A percentile compares a stretch with the other conserved stretches of the same genome.
phyloP scores from a whole-genome alignment of 441 rosid species.

The Euphorbia neoarborescens region DNA sequence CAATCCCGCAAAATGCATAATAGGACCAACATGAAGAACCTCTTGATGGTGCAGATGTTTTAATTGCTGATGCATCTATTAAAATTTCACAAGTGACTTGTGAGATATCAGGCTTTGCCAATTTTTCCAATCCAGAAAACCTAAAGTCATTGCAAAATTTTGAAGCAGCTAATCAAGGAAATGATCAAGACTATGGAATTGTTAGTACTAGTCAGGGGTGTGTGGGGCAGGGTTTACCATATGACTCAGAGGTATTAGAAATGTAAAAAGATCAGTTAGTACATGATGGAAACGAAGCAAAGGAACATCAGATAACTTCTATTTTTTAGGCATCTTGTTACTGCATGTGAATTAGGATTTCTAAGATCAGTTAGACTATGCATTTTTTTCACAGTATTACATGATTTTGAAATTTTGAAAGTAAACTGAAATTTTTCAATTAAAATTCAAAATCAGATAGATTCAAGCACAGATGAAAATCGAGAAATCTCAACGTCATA shows the following conservation, averaged over 20 bases:
- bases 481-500: too few species aligned
- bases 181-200: conserved; percentile 19
- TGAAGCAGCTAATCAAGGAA: too few species aligned
- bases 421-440: too few species aligned
- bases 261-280: conserved; percentile 16
- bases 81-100: conserved; percentile 30
- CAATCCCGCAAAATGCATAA: conserved; percentile 25
- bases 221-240: conserved; percentile 7
- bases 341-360: not conserved
- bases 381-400: too few species aligned
- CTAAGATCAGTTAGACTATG: too few species aligned
- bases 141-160: conserved; percentile 12
- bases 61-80: conserved; percentile 23
- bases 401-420: too few species aligned
- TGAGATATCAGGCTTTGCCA: conserved; percentile 20
- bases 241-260: conserved; percentile 20
- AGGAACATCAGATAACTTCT: conserved; percentile 24
- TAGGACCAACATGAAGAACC: conserved; percentile 31
- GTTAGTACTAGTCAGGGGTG: conserved; percentile 10
- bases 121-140: conserved; percentile 23
- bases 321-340: not conserved
- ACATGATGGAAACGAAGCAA: conserved; percentile 13
- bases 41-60: conserved; percentile 13
- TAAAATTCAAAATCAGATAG: too few species aligned
- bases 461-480: too few species aligned